Percentiles rank a stretch among this genome's conserved stretches.
These are phyloP conservation scores for Agroathelia rolfsii DNA, from an alignment of 1,284 basidiomycete species.

Conservation along the genomic window DNA sequence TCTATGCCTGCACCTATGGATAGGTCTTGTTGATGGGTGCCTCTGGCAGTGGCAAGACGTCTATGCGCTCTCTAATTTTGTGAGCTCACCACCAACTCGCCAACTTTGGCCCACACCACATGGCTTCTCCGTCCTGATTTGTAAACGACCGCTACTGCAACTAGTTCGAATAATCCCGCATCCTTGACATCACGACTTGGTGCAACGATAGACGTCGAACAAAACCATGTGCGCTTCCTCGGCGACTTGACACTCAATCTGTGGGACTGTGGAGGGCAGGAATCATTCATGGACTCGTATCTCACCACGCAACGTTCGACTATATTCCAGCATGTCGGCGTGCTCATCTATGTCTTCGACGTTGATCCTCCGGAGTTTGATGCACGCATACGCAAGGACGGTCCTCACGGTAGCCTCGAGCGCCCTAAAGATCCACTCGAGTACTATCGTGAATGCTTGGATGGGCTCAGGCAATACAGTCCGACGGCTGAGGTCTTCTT, in stretches of 20 bases:
- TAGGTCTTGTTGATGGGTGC: conserved; percentile 93
- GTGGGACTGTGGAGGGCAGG: conserved; percentile 98
- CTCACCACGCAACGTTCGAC: conserved; percentile 83
- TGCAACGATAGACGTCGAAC: conserved; percentile 96
- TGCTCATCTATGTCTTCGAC: conserved; percentile 98
- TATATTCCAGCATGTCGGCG: conserved; percentile 92
- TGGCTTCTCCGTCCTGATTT: too few relatives aligned
- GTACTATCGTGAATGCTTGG: conserved; percentile 83
- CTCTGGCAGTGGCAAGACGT: conserved; percentile 85
- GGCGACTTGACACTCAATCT: conserved; percentile 90
- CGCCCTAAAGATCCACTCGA: too few relatives aligned
- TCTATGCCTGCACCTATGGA: too few relatives aligned
- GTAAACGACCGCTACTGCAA: conserved; percentile 8
- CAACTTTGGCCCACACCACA: too few relatives aligned
- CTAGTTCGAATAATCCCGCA: conserved; percentile 90
- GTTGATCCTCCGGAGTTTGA: conserved; percentile 71
- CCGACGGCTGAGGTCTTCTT: conserved; percentile 83
- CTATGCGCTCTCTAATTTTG: conserved; percentile 99
- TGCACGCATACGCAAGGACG: conserved; percentile 70
- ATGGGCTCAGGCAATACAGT: conserved; percentile 67
- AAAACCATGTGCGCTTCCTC: conserved; percentile 94
- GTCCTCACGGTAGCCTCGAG: too few relatives aligned
- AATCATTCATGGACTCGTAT: conserved; percentile 96
- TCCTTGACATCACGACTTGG: conserved; percentile 86
- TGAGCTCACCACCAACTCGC: conserved; percentile 46